Conservation (phyloP, 2,329 filamentous ascomycete genomes). For the Hysterium pulicare region DNA sequence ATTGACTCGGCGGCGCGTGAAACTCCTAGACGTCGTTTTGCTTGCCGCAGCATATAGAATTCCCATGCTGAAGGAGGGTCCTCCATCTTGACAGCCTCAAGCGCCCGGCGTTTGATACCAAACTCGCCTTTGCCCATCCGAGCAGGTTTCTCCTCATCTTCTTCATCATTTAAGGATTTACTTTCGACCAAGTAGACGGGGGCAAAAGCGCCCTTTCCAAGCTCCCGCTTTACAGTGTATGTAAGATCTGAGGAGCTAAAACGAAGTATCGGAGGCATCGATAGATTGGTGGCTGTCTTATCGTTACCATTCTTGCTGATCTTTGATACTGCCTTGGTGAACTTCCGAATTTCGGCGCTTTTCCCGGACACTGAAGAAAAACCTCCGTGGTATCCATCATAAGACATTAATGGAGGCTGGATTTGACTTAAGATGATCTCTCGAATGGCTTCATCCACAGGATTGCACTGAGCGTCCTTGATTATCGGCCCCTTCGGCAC, state of each 20-base stretch:
- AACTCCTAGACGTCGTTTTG: conserved; percentile 71
- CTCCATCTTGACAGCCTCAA: conserved; percentile 95
- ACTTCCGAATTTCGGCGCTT: conserved; percentile 75
- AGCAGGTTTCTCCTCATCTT: conserved; percentile 43
- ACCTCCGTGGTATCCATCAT: conserved; percentile 77
- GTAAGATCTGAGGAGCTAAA: conserved; percentile 63
- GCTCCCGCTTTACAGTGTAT: conserved; percentile 78
- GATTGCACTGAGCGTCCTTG: conserved; percentile 81
- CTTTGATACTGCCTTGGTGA: conserved; percentile 64
- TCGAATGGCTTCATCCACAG: conserved; percentile 73
- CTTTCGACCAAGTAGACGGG: conserved; percentile 89
- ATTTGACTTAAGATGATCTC: conserved; percentile 71
- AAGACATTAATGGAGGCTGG: conserved; percentile 69
- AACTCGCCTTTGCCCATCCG: conserved; percentile 63
- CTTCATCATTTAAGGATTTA: conserved; percentile 55
- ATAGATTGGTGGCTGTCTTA: conserved; percentile 60
- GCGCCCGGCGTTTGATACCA: conserved; percentile 53
- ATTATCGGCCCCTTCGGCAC: conserved; percentile 69
- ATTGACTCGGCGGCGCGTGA: conserved; percentile 72
- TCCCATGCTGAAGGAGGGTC: conserved; percentile 87
- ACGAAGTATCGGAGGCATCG: conserved; percentile 61
- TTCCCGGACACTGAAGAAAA: conserved; percentile 61
- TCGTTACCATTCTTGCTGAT: conserved; percentile 52
- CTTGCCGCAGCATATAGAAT: conserved; percentile 88
- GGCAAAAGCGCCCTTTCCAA: conserved; percentile 91